These are phyloP conservation scores for Lentithecium fluviatile DNA, from an alignment of 495 filamentous ascomycete genomes.

Conservation along the genomic window DNA sequence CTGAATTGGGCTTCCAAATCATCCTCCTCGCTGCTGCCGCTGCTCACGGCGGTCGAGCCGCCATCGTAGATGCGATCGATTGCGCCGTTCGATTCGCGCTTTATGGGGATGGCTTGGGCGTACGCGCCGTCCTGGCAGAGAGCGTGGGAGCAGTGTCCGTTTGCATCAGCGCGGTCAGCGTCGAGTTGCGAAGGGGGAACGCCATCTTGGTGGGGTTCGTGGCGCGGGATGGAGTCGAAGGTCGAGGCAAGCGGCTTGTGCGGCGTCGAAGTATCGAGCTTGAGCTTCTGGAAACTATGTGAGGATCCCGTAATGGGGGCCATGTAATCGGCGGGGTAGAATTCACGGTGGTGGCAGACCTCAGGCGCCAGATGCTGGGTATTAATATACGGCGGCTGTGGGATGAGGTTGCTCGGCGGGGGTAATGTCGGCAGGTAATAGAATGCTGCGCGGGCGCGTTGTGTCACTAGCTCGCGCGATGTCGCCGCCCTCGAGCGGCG, in stretches of 20 bases:
- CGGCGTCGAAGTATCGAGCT: slow-evolving; percentile 33
- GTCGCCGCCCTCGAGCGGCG: not conserved
- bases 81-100: slow-evolving; percentile 6
- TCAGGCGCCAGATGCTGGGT: slow-evolving; percentile 17
- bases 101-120: slow-evolving; percentile 7
- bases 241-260: slow-evolving; percentile 29
- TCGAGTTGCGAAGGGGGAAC: not conserved
- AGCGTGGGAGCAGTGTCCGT: not conserved
- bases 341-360: slow-evolving; percentile 29
- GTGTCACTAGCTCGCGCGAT: not conserved
- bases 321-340: slow-evolving; percentile 31
- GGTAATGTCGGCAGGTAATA: slow-evolving; percentile 33
- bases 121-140: not conserved
- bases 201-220: slow-evolving; percentile 20
- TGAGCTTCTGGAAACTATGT: slow-evolving; percentile 39
- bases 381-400: slow-evolving; percentile 22
- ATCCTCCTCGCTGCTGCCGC: slow-evolving; percentile 2
- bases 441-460: not conserved
- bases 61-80: slow-evolving; percentile 5
- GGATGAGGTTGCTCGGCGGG: slow-evolving; percentile 28
- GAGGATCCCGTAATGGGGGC: slow-evolving; percentile 32
- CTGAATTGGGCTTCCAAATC: slow-evolving; percentile 29
- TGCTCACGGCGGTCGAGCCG: slow-evolving; percentile 1
- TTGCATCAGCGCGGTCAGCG: not conserved
- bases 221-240: slow-evolving; percentile 33